A percentile compares a stretch with the other conserved stretches of the same genome.
These are phyloP conservation scores for Boletus reticulatus DNA, from an alignment of 768 basidiomycete species.

Conservation along the genomic window DNA sequence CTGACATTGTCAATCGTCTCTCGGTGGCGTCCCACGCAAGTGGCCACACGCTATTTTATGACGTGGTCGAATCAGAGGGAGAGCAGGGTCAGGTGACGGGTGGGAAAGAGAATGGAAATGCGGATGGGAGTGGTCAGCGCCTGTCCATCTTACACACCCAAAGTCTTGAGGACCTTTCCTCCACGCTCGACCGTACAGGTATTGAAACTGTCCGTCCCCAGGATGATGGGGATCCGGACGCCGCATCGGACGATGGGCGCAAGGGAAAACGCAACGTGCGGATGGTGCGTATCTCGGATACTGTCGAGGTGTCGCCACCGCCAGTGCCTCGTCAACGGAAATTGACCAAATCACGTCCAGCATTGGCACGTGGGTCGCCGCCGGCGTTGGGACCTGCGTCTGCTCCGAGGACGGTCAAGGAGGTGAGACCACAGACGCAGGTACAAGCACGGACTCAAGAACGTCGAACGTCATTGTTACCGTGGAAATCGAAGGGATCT, in stretches of 20 bases:
- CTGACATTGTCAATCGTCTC: slow-evolving; percentile 16
- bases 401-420: background rate
- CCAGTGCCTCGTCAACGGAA: slow-evolving; percentile 18
- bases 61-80: slow-evolving; percentile 11
- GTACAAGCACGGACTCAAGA: background rate
- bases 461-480: slow-evolving; percentile 20
- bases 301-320: slow-evolving; percentile 17
- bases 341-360: slow-evolving; percentile 21
- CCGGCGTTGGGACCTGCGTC: background rate
- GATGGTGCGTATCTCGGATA: slow-evolving; percentile 25
- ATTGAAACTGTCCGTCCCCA: slow-evolving; percentile 7
- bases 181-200: slow-evolving; percentile 19
- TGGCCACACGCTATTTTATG: slow-evolving; percentile 28
- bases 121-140: background rate
- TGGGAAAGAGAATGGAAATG: background rate
- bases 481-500: slow-evolving; percentile 20
- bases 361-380: background rate
- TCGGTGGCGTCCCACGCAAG: slow-evolving; percentile 23
- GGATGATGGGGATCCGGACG: background rate
- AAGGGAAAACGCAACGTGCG: slow-evolving; percentile 22
- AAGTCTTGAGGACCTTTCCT: slow-evolving; percentile 24
- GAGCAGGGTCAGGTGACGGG: background rate
- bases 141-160: slow-evolving; percentile 13
- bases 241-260: background rate
- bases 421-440: background rate